Base-by-base conservation (phyloP, 257 asterid species). In the Oldenlandia corymbosa region DNA sequence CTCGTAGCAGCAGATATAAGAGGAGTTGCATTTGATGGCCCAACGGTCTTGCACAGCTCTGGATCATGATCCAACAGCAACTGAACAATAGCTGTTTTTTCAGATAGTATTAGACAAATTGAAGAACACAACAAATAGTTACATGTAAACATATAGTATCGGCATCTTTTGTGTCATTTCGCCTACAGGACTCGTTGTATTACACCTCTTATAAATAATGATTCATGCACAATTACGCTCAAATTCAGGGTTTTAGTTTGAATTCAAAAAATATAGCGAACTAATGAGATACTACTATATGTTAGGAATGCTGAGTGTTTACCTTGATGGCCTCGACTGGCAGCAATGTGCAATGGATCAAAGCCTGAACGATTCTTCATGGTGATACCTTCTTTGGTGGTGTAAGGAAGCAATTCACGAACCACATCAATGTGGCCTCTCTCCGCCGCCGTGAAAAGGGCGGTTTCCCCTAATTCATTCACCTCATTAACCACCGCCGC, bases 11-110 rank as follows among this genome's bases (percentile, higher is more conserved):
- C 91, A 5, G 95, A 66, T 74, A 80, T 76, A 30, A 86, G 89
- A 58, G 91, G 95, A 64, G 95, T 86, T 37, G 89, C 83, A 75
- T 84, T 84, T 30, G 84, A 82, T 75, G 78, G 95, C 13, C 81
- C 85, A 18, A 84, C 76, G 37, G 95, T 84, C 68, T 60, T 76
- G 81, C 81, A 74, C 68, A 84, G 77, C 66, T 64, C 77, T 11
- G 80, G 75, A 57, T 86, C 89, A 52, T 80, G 86, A 73, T 86
- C 83, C 71, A 84, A 71, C 59, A 86, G 81, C 71, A 86, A 43
- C 70, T 68, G 76, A 48, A 86, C 95, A 52, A 86, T 82, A 66
- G 75, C 95, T 86, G 76, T 55, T 62, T 48, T 46, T 45, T 3
- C 8, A 11, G 7, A 43, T 43, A 14, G 30, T 54, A 41, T 27